Conservation (phyloP, 768 basidiomycete genomes). For the Pisolithus sp. region DNA sequence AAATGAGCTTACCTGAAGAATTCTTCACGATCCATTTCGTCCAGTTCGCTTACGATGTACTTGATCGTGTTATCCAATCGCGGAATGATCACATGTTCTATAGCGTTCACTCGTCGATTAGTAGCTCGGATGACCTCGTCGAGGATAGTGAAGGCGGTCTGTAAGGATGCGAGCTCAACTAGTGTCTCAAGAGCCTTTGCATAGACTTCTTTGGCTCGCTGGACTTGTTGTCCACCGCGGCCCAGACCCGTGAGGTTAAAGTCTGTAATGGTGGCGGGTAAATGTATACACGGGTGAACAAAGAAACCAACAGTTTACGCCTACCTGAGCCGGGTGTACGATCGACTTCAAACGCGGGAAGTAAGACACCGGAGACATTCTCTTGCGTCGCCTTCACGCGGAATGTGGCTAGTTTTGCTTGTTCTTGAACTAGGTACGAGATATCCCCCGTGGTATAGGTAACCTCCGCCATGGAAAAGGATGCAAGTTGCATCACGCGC, state of each 20-base stretch:
- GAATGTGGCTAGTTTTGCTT: slow-evolving; percentile 86
- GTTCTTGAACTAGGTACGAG: slow-evolving; percentile 95
- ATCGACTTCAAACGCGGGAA: slow-evolving; percentile 93
- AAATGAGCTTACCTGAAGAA: slow-evolving; percentile 66
- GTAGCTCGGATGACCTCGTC: slow-evolving; percentile 99
- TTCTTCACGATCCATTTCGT: slow-evolving; percentile 97
- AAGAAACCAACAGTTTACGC: slow-evolving; percentile 8
- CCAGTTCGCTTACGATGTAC: slow-evolving; percentile 94
- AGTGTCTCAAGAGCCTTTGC: slow-evolving; percentile 96
- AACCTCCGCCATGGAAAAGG: slow-evolving; percentile 98
- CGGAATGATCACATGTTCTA: slow-evolving; percentile 96
- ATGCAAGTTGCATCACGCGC: slow-evolving; percentile 95
- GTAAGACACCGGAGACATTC: slow-evolving; percentile 94
- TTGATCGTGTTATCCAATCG: slow-evolving; percentile 95
- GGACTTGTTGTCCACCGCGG: slow-evolving; percentile 92
- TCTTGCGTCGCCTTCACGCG: slow-evolving; percentile 93
- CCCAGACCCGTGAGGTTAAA: slow-evolving; percentile 97
- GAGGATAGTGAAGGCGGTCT: slow-evolving; percentile 97
- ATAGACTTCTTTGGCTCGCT: slow-evolving; percentile 93
- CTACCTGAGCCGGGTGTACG: slow-evolving; percentile 78
- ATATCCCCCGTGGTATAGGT: slow-evolving; percentile 98
- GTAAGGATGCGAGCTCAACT: slow-evolving; percentile 92
- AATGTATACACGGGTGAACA: background rate
- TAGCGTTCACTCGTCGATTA: slow-evolving; percentile 96
- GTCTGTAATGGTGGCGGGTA: slow-evolving; percentile 41